These are phyloP conservation scores for Podila verticillata DNA, from an alignment of 192 early-diverging fungal species.

Conservation along the genomic window DNA sequence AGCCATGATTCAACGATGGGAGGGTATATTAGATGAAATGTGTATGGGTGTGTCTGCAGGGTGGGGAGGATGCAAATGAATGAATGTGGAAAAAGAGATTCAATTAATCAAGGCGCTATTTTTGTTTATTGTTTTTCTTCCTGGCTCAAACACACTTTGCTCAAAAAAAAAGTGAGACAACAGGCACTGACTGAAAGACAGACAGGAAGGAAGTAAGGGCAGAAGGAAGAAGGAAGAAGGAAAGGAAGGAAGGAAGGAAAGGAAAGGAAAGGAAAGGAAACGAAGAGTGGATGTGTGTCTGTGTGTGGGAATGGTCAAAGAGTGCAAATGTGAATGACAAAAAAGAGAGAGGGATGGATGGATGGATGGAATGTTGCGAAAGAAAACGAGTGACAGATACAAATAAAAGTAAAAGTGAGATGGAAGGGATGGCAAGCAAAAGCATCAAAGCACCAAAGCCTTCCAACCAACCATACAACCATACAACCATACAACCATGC, in stretches of 20 bases:
- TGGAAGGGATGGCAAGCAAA: not conserved
- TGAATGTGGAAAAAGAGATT: not conserved
- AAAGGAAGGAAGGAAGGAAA: not conserved
- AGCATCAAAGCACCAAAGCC: no score
- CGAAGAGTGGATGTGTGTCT: not conserved
- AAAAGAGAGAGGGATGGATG: not conserved
- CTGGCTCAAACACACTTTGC: no score
- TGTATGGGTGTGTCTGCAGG: not conserved
- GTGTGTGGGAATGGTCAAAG: not conserved
- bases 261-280: not conserved
- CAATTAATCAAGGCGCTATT: not conserved
- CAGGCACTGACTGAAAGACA: no score
- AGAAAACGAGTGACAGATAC: not conserved
- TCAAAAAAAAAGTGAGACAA: no score
- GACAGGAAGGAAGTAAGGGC: not conserved
- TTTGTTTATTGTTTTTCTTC: no score
- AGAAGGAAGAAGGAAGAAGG: not conserved
- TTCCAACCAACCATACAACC: no score
- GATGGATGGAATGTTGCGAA: not conserved
- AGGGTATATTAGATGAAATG: not conserved
- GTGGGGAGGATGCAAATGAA: not conserved
- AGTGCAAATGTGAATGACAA: not conserved
- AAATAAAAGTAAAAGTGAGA: not conserved
- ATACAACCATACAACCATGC: no score
- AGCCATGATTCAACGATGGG: not conserved